Percentiles rank a stretch among this genome's conserved stretches.
Conservation (phyloP, 306 rosid genomes). For the Senna tora region DNA sequence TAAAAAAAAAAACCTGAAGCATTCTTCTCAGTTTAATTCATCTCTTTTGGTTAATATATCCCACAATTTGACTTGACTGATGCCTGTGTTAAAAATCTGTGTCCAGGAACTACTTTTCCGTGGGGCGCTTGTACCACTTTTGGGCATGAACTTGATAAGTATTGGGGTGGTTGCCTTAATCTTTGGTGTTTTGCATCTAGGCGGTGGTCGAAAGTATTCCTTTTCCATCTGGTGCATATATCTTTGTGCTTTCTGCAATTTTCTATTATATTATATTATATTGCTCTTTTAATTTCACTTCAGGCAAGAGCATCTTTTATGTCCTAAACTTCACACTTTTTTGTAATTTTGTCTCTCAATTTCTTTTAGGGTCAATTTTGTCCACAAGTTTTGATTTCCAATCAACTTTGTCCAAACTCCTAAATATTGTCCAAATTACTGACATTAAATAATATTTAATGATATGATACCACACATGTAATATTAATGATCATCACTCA, state of each 20-base stretch:
- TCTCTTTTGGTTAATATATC: slow-evolving; percentile 19
- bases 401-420: too few species aligned
- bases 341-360: too few species aligned
- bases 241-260: slow-evolving; percentile 29
- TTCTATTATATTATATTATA: background rate
- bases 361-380: too few species aligned
- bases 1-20: slow-evolving; percentile 32
- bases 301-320: too few species aligned
- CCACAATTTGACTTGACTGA: slow-evolving; percentile 27
- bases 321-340: too few species aligned
- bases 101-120: slow-evolving; percentile 89
- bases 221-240: slow-evolving; percentile 73
- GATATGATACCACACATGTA: too few species aligned
- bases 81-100: slow-evolving; percentile 19
- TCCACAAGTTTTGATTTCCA: too few species aligned
- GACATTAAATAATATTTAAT: too few species aligned
- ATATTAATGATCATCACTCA: too few species aligned
- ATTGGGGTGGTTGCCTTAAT: slow-evolving; percentile 59
- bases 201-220: slow-evolving; percentile 85
- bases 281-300: slow-evolving; percentile 19
- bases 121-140: slow-evolving; percentile 81
- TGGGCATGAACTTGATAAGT: slow-evolving; percentile 81
- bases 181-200: slow-evolving; percentile 83
- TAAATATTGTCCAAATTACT: too few species aligned
- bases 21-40: background rate